Base-by-base conservation (phyloP, 202 grass and related monocot genomes). In the Brachypodium distachyon region DNA sequence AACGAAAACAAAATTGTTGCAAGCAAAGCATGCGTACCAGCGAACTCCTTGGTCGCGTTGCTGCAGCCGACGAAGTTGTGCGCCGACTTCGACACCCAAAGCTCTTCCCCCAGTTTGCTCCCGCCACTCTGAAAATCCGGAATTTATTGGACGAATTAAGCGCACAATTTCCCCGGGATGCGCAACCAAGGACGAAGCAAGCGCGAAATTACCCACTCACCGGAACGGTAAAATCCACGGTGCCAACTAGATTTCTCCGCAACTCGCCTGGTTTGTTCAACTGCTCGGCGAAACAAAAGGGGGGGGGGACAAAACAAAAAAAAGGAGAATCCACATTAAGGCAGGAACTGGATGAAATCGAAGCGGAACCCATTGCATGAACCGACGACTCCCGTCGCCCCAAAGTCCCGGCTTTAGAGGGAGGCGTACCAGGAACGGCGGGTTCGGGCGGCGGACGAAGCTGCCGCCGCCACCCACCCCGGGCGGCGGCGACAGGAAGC, bases 61-160 rank as follows among this genome's bases (percentile, higher is more conserved):
- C 95, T 95, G 84, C 95, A 98, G 55, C 91, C 91, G 12, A 82
- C 72, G 86, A 90, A 98, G 71, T 67, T 57, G 47, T 75, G 73
- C 1, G 95, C 80, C 75, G 54, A 63, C 81, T 87, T 80, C 0
- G 91, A 95, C 32, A 59, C 72, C 95, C 95, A 98, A 14, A 98
- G 89, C 36, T 83, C 77, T 3, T 77, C 72, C 46, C 52, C 80
- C 11, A 65, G 76, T 59, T 73, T 97, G 72, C 80, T 72, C 36
- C 89, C 83, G 14, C 89, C 91, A 32, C 87, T 92, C 96, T 98
- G 57, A 53, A 34, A 70, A 72, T 25, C 73, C 55, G 27, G 42
- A 67, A 43, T 38, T 7, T 66, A 58, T 82, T 59, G 79, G 31
- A 42, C 68, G 39, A 64, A 53, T 27, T 80, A 36, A 3, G 25